Conservation (phyloP, 2,329 filamentous ascomycete genomes). For the Zasmidium citrigriseum region DNA sequence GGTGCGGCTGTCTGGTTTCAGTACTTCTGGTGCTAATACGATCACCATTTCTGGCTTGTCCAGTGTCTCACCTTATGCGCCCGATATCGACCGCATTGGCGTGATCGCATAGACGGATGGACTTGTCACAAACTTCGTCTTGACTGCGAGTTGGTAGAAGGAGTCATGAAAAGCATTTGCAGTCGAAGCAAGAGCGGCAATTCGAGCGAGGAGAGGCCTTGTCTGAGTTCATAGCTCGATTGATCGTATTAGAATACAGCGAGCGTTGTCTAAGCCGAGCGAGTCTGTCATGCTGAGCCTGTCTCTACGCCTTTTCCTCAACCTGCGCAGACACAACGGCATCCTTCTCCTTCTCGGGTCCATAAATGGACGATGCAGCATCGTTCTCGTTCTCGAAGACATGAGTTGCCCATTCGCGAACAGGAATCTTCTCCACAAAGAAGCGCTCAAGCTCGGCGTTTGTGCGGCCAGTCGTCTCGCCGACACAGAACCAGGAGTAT, state of each 20-base stretch:
- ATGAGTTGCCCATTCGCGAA: conserved; percentile 19
- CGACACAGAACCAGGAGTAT: conserved; percentile 46
- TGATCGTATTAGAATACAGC: no score
- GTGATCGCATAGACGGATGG: conserved; percentile 6
- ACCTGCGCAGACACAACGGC: not conserved
- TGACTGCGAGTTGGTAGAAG: no score
- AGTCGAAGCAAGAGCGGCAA: no score
- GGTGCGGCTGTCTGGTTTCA: conserved; percentile 30
- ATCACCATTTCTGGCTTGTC: conserved; percentile 27
- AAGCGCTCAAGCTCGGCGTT: conserved; percentile 41
- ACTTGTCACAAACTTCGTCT: no score
- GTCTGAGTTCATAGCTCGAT: no score
- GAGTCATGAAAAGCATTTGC: no score
- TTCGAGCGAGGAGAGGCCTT: no score
- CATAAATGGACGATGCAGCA: conserved; percentile 2
- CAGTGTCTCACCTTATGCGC: conserved; percentile 24
- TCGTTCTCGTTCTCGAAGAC: conserved; percentile 17
- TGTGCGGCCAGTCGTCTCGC: conserved; percentile 41
- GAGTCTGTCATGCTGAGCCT: not conserved
- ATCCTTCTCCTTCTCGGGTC: conserved; percentile 11
- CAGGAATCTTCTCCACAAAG: conserved; percentile 39
- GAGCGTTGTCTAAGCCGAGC: no score
- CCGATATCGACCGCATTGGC: conserved; percentile 32
- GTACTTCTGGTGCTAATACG: conserved; percentile 23
- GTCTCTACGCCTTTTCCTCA: not conserved